Conservation (phyloP, 495 filamentous ascomycete genomes). For the Daldinia grandis region DNA sequence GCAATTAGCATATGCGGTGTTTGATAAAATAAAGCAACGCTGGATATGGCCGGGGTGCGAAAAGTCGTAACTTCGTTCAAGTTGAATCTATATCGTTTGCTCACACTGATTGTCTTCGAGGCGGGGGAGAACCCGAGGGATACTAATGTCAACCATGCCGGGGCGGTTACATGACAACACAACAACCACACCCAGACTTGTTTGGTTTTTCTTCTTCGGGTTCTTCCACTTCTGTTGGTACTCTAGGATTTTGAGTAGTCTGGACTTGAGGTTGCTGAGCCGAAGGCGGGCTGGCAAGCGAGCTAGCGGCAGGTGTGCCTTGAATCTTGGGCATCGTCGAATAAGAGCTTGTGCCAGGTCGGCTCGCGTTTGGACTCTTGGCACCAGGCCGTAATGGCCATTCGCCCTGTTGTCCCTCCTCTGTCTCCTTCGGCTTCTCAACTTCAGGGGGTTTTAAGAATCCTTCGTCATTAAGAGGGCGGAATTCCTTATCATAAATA, state of each 20-base stretch:
- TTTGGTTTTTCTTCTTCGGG: slow-evolving; percentile 44
- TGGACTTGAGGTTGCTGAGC: slow-evolving; percentile 41
- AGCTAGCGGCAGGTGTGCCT: slow-evolving; percentile 51
- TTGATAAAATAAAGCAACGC: slow-evolving; percentile 35
- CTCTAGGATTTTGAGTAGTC: slow-evolving; percentile 37
- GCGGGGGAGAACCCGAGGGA: slow-evolving; percentile 15
- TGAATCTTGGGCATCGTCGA: slow-evolving; percentile 66
- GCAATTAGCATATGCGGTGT: slow-evolving; percentile 29
- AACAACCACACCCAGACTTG: slow-evolving; percentile 61
- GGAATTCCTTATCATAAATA: slow-evolving; percentile 84
- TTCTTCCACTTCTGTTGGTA: slow-evolving; percentile 50
- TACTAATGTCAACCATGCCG: slow-evolving; percentile 19
- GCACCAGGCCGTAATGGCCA: slow-evolving; percentile 57
- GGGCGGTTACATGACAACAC: slow-evolving; percentile 60
- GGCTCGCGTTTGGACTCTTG: slow-evolving; percentile 54
- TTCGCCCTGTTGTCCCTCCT: slow-evolving; percentile 47
- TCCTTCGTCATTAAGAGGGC: slow-evolving; percentile 70
- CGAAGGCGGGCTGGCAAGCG: slow-evolving; percentile 50
- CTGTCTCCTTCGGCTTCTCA: slow-evolving; percentile 48
- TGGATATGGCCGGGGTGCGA: slow-evolving; percentile 22
- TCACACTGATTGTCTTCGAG: slow-evolving; percentile 20
- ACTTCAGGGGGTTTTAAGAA: slow-evolving; percentile 59
- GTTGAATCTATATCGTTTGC: slow-evolving; percentile 37
- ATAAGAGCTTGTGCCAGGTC: slow-evolving; percentile 60
- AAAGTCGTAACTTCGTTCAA: slow-evolving; percentile 41